These are phyloP conservation scores for Candida pseudoglaebosa DNA, from an alignment of 805 yeast species.

Conservation along the genomic window DNA sequence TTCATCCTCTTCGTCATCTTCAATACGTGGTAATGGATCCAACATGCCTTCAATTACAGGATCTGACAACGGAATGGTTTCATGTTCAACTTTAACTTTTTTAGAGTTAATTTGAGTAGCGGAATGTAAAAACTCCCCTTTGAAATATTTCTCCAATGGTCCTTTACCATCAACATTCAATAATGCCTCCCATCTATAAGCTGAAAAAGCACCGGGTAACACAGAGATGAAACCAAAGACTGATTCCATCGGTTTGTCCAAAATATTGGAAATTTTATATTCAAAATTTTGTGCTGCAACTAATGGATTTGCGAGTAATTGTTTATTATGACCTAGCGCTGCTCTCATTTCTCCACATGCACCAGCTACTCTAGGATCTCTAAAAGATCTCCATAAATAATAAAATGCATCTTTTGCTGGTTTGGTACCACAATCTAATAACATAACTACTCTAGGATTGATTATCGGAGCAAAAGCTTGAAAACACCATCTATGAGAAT, in stretches of 20 bases:
- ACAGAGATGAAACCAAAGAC: conserved; percentile 93
- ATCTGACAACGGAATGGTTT: background rate
- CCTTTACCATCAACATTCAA: conserved; percentile 69
- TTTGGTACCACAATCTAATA: conserved; percentile 92
- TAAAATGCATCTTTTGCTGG: conserved; percentile 83
- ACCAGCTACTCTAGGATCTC: conserved; percentile 82
- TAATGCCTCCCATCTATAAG: conserved; percentile 82
- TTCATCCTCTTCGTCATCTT: conserved; percentile 28
- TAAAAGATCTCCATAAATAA: conserved; percentile 85
- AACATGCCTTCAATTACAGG: background rate
- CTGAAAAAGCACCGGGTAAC: conserved; percentile 95
- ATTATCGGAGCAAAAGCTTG: conserved; percentile 85
- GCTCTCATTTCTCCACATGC: conserved; percentile 97
- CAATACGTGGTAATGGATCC: background rate
- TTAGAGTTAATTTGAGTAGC: conserved; percentile 38
- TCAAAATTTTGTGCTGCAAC: conserved; percentile 97
- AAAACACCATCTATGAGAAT: conserved; percentile 96
- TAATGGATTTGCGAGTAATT: conserved; percentile 67
- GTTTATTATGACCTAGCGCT: conserved; percentile 58
- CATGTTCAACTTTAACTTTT: conserved; percentile 10
- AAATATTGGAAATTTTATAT: conserved; percentile 89
- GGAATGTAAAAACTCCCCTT: conserved; percentile 82
- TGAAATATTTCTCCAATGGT: conserved; percentile 85
- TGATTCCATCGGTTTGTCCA: conserved; percentile 94
- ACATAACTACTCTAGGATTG: conserved; percentile 76